Conservation (phyloP, 2,329 filamentous ascomycete species). For the Verticillium longisporum region DNA sequence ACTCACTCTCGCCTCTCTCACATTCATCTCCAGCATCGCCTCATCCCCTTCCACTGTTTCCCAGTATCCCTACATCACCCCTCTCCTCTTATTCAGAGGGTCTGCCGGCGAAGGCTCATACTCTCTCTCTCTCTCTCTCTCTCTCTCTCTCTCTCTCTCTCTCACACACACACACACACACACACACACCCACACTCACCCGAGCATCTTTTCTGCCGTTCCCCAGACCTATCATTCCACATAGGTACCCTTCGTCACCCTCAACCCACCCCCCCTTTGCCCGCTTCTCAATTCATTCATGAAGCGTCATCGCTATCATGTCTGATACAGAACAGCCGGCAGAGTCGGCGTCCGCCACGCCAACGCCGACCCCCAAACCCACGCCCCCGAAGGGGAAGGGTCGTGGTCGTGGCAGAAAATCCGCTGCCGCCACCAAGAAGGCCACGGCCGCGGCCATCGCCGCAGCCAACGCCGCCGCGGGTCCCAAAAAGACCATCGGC, state of each 20-base stretch:
- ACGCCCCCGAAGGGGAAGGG: constrained; percentile 14
- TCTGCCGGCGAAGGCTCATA: background rate
- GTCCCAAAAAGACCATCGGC: constrained; percentile 18
- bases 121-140: background rate
- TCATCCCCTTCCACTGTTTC: background rate
- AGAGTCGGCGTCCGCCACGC: constrained; percentile 4
- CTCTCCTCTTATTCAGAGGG: background rate
- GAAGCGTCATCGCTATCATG: constrained; percentile 23
- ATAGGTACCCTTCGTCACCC: background rate
- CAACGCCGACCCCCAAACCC: constrained; percentile 10
- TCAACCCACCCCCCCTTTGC: background rate
- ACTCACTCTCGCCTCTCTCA: background rate
- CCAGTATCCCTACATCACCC: background rate
- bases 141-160: background rate
- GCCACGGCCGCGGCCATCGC: constrained; percentile 14
- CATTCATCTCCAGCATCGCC: background rate
- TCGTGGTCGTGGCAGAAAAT: constrained; percentile 13
- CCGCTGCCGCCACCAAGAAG: constrained; percentile 16
- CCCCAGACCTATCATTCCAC: background rate
- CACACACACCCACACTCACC: background rate
- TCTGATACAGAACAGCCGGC: constrained; percentile 11
- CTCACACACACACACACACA: no score
- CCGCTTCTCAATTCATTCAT: constrained; percentile 12
- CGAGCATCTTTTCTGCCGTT: background rate
- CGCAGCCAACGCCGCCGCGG: constrained; percentile 21